A percentile compares a stretch with the other conserved stretches of the same genome.
Conservation (phyloP, 306 rosid species). For the Adenanthera pavonina region DNA sequence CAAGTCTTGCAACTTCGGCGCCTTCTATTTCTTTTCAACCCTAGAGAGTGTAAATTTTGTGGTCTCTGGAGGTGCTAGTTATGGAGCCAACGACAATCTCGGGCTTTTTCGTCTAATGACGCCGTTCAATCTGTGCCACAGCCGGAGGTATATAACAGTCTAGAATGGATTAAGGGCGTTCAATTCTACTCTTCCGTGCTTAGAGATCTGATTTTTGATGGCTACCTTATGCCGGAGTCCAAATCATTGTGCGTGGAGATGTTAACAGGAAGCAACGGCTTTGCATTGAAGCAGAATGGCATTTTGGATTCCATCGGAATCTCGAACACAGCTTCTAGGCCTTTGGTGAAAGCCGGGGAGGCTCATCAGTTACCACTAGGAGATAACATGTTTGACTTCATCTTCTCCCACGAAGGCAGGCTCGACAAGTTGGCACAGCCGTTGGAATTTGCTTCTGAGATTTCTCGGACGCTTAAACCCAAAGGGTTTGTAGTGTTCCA, state of each 20-base stretch:
- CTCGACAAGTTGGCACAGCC: constrained; percentile 54
- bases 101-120: constrained; percentile 35
- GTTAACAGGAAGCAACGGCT: constrained; percentile 68
- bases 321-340: constrained; percentile 69
- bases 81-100: background rate
- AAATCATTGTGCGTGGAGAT: constrained; percentile 75
- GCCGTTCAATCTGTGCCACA: constrained; percentile 2
- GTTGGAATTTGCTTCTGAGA: constrained; percentile 61
- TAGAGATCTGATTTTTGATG: constrained; percentile 64
- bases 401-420: constrained; percentile 66
- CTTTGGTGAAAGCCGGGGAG: constrained; percentile 67
- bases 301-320: constrained; percentile 69
- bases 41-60: constrained; percentile 61
- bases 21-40: constrained; percentile 77
- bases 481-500: constrained; percentile 89
- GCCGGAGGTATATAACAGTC: constrained; percentile 52
- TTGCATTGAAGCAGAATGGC: constrained; percentile 70
- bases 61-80: constrained; percentile 36
- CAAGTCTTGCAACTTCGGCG: constrained; percentile 70
- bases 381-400: constrained; percentile 67
- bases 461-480: constrained; percentile 77
- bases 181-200: constrained; percentile 73
- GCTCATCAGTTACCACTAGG: constrained; percentile 62
- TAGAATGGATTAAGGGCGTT: constrained; percentile 79
- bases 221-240: constrained; percentile 61